Conservation (phyloP, 345 rosid species). For the Adansonia digitata region DNA sequence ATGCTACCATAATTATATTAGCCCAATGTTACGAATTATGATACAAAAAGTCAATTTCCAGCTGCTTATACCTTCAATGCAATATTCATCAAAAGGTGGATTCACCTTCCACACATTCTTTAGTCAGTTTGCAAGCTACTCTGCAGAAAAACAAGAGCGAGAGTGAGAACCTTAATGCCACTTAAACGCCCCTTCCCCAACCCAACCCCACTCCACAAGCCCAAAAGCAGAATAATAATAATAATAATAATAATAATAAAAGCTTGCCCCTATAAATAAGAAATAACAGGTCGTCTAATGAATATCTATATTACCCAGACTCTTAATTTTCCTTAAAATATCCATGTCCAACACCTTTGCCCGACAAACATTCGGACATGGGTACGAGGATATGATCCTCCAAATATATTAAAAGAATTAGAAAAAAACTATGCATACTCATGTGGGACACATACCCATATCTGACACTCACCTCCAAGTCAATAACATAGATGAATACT, state of each 20-base stretch:
- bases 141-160: constrained; percentile 29
- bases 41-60: constrained; percentile 35
- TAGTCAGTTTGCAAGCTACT: constrained; percentile 32
- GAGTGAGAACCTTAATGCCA: background rate
- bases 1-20: constrained; percentile 15
- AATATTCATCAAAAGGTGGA: constrained; percentile 26
- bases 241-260: background rate
- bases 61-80: constrained; percentile 29
- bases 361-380: too few relatives aligned
- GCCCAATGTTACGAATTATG: constrained; percentile 35
- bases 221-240: too few relatives aligned
- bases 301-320: background rate
- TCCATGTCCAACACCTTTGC: too few relatives aligned
- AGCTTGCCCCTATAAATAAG: background rate
- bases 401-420: too few relatives aligned
- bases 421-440: too few relatives aligned
- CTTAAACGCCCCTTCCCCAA: background rate
- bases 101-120: constrained; percentile 31
- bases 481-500: too few relatives aligned
- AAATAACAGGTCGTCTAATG: background rate
- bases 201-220: background rate
- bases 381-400: too few relatives aligned
- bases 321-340: too few relatives aligned
- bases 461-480: too few relatives aligned
- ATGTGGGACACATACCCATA: too few relatives aligned